Percentiles rank a stretch among this genome's conserved stretches.
These are phyloP conservation scores for Cyclostephanos invisitatus DNA, from an alignment of 108 stramenopile genomes.

Conservation along the genomic window DNA sequence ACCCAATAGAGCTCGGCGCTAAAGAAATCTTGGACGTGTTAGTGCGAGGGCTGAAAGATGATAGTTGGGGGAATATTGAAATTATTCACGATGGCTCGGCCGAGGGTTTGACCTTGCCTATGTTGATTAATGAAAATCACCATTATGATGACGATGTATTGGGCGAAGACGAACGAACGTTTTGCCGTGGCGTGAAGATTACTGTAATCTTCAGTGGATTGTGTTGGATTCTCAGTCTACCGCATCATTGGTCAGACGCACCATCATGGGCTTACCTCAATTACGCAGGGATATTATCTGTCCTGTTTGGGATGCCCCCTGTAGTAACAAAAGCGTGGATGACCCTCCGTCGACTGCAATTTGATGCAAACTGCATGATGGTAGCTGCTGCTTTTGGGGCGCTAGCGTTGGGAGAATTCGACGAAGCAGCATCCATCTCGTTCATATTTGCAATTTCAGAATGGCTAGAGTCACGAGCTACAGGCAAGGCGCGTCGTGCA, in stretches of 20 bases:
- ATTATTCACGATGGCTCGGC: conserved; percentile 63
- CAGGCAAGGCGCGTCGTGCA: conserved; percentile 71
- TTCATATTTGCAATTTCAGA: conserved; percentile 86
- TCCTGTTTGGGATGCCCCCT: conserved; percentile 80
- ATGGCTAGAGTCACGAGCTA: conserved; percentile 76
- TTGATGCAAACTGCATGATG: conserved; percentile 95
- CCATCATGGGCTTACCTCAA: conserved; percentile 54
- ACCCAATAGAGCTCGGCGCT: conserved; percentile 53
- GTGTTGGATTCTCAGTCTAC: conserved; percentile 72
- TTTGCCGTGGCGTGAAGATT: conserved; percentile 36
- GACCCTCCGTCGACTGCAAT: conserved; percentile 63
- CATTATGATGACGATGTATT: conserved; percentile 11
- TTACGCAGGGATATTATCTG: conserved; percentile 71
- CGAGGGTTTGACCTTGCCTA: conserved; percentile 54
- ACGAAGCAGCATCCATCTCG: conserved; percentile 86
- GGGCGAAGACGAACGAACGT: conserved; percentile 14
- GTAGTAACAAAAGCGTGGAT: conserved; percentile 72
- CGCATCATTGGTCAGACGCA: conserved; percentile 59
- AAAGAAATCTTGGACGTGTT: conserved; percentile 36
- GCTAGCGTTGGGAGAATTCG: conserved; percentile 69
- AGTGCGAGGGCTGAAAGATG: conserved; percentile 27
- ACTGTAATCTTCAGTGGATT: conserved; percentile 70
- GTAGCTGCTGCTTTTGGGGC: conserved; percentile 85
- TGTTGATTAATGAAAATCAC: conserved; percentile 33
- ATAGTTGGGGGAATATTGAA: conserved; percentile 34